Evolutionary conservation across 2,329 filamentous ascomycete species (phyloP), one percentile per base, ranked within the genome.

Genomic region (Fusarium nisikadoi): DNA sequence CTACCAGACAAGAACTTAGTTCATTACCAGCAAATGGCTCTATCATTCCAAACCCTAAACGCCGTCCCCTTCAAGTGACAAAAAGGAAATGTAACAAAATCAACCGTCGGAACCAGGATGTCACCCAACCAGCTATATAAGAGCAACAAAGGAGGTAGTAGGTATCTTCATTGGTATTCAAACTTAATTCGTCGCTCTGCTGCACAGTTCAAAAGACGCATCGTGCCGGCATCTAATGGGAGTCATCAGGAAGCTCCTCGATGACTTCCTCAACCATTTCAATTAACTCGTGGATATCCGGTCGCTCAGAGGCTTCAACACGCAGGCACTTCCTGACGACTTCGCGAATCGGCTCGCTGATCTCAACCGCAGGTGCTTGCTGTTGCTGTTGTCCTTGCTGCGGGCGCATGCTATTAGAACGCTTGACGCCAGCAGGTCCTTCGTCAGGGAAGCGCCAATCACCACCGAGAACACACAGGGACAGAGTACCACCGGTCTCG

Each of bases 401-500:
- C 3, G 76, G 74, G 17, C 76, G 74, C 75, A 83, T 82, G 70
- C 76, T 83, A 67, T 83, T 85, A 68, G 84, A 84, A 58, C 83
- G 83, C 77, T 83, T 85, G 63, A 83, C 81, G 42, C 88, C 89
- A 46, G 86, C 86, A 8, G 89, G 88, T 2, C 91, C 91, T 80
- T 98, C 95, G 76, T 97, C 95, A 0, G 96, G 96, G 82, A 98
- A 99, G 56, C 94, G 88, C 95, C 96, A 99, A 83, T 98, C 95
- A 42, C 95, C 96, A 67, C 94, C 93, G 20, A 97, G 85, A 23
- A 98, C 93, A 80, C 95, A 98, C 75, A 98, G 93, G 75, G 93
- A 97, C 72, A 99, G 84, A 73, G 93, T 96, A 47, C 96, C 96
- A 72, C 96, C 96, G 0, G 96, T 98, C 85, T 99, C 95, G 81